Evolutionary conservation across 1,139 yeast genomes (phyloP), one percentile per base, ranked within the genome.

Genomic region (Lodderomyces jiufengensis): DNA sequence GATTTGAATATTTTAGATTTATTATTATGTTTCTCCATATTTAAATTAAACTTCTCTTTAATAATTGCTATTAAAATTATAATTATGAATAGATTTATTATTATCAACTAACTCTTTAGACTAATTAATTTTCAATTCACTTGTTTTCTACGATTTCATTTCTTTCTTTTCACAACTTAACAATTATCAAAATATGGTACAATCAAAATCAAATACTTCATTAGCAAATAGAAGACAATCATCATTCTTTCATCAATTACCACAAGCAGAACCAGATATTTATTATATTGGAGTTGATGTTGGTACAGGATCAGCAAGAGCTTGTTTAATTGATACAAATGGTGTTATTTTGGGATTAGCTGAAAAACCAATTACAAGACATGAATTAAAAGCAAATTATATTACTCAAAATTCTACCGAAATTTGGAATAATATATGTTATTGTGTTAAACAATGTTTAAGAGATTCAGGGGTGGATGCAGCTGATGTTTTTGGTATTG

Each of bases 261-360:
- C 62, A 24, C 66, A 69, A 11, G 73, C 76, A 6, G 70, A 65
- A 35, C 72, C 75, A 1, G 74, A 69, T 45, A 66, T 76, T 10
- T 83, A 78, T 59, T 88, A 82, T 53, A 78, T 90, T 34, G 97
- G 97, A 41, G 95, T 92, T 11, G 98, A 92, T 55, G 97, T 92
- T 24, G 98, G 98, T 18, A 90, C 98, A 1, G 98, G 97, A 12
- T 84, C 95, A 3, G 97, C 96, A 9, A 72, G 98, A 46, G 97
- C 97, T 3, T 92, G 96, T 55, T 67, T 92, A 20, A 86, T 90
- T 45, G 94, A 90, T 57, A 74, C 80, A 50, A 67, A 74, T 33
- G 97, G 98, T 38, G 80, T 83, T 34, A 88, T 92, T 38, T 64
- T 87, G 34, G 86, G 95, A 0, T 65, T 88, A 40, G 78, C 92